phyloP scores from a whole-genome alignment of 495 filamentous ascomycete species.

The Podospora bellae-mahoneyi region DNA sequence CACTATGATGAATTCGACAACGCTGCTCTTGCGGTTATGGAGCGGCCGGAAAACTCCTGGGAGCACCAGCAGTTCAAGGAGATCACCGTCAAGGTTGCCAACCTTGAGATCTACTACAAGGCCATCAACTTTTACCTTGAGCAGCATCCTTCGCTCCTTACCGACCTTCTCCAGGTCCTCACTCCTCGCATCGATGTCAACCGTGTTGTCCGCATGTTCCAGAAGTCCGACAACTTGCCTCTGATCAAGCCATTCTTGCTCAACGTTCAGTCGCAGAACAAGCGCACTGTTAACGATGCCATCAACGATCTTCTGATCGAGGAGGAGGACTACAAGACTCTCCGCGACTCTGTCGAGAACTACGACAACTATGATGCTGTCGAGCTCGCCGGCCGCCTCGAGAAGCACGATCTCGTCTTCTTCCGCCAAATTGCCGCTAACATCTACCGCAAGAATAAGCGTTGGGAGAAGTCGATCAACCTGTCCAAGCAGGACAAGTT shows the following conservation, averaged over 20 bases:
- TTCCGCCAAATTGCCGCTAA: slow-evolving; percentile 97
- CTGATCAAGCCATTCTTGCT: slow-evolving; percentile 99
- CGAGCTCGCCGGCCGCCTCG: slow-evolving; percentile 88
- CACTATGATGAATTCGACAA: slow-evolving; percentile 99
- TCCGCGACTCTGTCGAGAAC: slow-evolving; percentile 95
- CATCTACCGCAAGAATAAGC: slow-evolving; percentile 99
- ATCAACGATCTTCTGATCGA: slow-evolving; percentile 98
- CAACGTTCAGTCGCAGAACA: slow-evolving; percentile 96
- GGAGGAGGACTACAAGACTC: slow-evolving; percentile 98
- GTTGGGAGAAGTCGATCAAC: slow-evolving; percentile 99
- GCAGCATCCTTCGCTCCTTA: slow-evolving; percentile 91
- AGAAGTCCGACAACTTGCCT: slow-evolving; percentile 96
- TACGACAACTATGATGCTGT: slow-evolving; percentile 98
- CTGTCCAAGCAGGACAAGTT: slow-evolving; percentile 99
- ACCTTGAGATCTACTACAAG: slow-evolving; percentile 98
- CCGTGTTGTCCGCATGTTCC: slow-evolving; percentile 96
- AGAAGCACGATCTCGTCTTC: slow-evolving; percentile 97
- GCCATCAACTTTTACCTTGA: slow-evolving; percentile 97
- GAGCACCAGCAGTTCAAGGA: slow-evolving; percentile 99
- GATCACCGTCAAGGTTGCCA: slow-evolving; percentile 95
- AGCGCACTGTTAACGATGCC: slow-evolving; percentile 94
- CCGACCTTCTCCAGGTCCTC: slow-evolving; percentile 87
- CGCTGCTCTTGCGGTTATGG: slow-evolving; percentile 97
- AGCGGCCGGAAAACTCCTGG: slow-evolving; percentile 96
- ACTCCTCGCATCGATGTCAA: slow-evolving; percentile 96